Base-by-base conservation (phyloP, 1,284 basidiomycete genomes). In the Boletus sp. region DNA sequence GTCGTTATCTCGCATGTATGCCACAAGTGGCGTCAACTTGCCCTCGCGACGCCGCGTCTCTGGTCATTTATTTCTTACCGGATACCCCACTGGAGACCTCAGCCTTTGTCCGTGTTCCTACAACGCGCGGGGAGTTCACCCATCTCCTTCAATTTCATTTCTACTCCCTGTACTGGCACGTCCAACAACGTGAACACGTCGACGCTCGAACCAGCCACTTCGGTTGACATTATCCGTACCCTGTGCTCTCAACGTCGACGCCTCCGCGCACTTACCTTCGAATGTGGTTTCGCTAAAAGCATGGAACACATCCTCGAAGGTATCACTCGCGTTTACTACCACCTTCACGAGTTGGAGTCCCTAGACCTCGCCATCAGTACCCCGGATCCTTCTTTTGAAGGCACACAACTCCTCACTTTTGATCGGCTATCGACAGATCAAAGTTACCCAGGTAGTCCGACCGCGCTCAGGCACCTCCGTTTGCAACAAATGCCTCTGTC, bases 1-100 rank as follows among this genome's bases (percentile, higher is more conserved):
- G 54, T 76, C 23, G 44, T 57, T 23, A 49, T 78, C 44, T 75
- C 74, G 0, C 76, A 77, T 48, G 73, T 77, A 23, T 78, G 69
- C 55, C 67, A 61, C 46, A 65, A 61, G 49, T 79, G 76, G 74
- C 69, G 77, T 19, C 58, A 57, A 16, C 64, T 77, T 26, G 66
- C 70, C 8, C 60, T 78, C 17, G 49, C 57, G n/a, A 71, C 69
- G 5, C 65, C 74, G 1, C 35, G 55, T 17, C 66, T 80, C 12
- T 80, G 76, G 76, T 64, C 72, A 3, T 67, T 61, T 34, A 62
- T 78, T 36, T 59, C 57, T 30, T 68, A 58, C 56, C 60, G 55
- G 38, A 64, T 59, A 32, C 51, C 55, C 6, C 53, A 54, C 10
- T 67, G 62, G 62, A 62, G 53, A 16, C 44, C 52, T 16, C 48